Percentiles rank a stretch among this genome's conserved stretches.
Conservation (phyloP, 2,329 filamentous ascomycete genomes). For the Fusarium protoensiforme region DNA sequence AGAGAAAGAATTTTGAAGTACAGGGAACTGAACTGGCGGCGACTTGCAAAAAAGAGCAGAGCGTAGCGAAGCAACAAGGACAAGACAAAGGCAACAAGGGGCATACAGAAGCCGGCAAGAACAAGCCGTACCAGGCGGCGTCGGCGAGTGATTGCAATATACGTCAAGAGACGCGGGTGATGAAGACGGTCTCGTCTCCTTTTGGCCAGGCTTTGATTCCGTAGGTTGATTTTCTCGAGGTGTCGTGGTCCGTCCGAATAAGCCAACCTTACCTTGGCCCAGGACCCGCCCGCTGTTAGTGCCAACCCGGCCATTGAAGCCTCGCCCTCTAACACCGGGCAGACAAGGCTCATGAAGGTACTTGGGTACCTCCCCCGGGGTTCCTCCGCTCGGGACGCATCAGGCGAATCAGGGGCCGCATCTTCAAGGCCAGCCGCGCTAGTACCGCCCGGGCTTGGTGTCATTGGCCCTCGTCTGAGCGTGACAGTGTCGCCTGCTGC, state of each 20-base stretch:
- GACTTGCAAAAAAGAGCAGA: slow-evolving; percentile 33
- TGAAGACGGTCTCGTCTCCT: slow-evolving; percentile 45
- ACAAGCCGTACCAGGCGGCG: slow-evolving; percentile 4
- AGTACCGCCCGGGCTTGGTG: slow-evolving; percentile 35
- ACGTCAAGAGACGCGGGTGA: slow-evolving; percentile 35
- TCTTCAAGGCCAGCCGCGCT: slow-evolving; percentile 24
- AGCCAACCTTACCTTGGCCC: slow-evolving; percentile 35
- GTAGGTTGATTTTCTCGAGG: slow-evolving; percentile 51
- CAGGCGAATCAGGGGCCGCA: slow-evolving; percentile 39
- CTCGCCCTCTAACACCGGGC: slow-evolving; percentile 21
- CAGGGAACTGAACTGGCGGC: slow-evolving; percentile 41
- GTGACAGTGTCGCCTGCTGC: slow-evolving; percentile 38
- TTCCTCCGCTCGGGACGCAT: slow-evolving; percentile 41
- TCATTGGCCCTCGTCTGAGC: slow-evolving; percentile 3
- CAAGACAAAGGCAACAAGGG: slow-evolving; percentile 16
- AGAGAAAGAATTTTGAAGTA: slow-evolving; percentile 47
- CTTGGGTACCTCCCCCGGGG: slow-evolving; percentile 44
- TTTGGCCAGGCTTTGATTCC: slow-evolving; percentile 48
- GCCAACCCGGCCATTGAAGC: slow-evolving; percentile 32
- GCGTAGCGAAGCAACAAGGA: slow-evolving; percentile 21
- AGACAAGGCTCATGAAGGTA: slow-evolving; percentile 20
- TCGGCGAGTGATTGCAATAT: slow-evolving; percentile 7
- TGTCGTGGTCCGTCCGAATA: slow-evolving; percentile 56
- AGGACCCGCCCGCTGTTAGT: slow-evolving; percentile 37
- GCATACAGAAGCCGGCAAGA: not conserved